Evolutionary conservation across 1,284 basidiomycete species (phyloP), one percentile per base, ranked within the genome.

Genomic region (Irpex sp.): DNA sequence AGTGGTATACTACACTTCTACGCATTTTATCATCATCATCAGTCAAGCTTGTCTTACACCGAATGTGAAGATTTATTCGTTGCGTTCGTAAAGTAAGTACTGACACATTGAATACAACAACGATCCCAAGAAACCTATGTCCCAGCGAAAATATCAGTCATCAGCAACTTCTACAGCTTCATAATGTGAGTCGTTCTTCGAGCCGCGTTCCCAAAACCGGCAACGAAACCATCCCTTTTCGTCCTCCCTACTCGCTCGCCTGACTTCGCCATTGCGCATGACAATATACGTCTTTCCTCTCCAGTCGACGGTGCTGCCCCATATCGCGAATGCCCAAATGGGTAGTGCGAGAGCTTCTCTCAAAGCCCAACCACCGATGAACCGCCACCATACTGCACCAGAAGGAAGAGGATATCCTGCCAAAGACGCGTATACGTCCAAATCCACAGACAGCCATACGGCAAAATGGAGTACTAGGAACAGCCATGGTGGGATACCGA

Each of bases 291-390:
- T 79, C 69, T 75, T 81, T 1, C 93, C 94, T 71, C 95, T 83
- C 95, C 95, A 98, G 1, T 82, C 79, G 26, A 98, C 92, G 60
- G 87, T 84, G 70, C 86, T 83, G 19, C 95, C 94, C 56, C 88
- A 74, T 63, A 97, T 86, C 4, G 92, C 95, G 63, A 89, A 78
- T 3, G 89, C 58, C 86, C 89, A 98, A 64, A 97, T 93, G 0
- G 95, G 95, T 13, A 97, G 77, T 0, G 95, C 88, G 61, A 95
- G 73, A 17, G 87, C 43, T 75, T 98, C 95, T 57, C 95, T 82
- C 7, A 83, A 77, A 11, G 79, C 72, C 94, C 94, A 98, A 5
- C 93, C 92, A 19, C 78, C 69, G 51, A 94, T 70, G 72, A 97
- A 97, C 55, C 75, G 67, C 79, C 81, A 80, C 58, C 83, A 79